Base-by-base conservation (phyloP, 176 grass and related monocot species). In the Raddia guianensis region DNA sequence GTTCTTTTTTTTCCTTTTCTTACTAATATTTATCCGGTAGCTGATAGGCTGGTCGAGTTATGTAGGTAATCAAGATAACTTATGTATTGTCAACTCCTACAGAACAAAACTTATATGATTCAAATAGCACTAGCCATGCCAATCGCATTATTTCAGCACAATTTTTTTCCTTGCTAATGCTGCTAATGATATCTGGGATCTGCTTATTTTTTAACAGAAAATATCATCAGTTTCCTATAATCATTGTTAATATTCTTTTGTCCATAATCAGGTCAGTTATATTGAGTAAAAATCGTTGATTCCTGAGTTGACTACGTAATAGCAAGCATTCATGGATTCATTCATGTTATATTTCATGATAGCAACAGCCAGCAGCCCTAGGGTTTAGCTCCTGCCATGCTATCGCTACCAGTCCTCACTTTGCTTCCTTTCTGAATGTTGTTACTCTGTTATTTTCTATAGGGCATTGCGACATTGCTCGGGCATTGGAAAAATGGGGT, bases 401-500 rank as follows among this genome's bases (percentile, higher is more conserved):
- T 40, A 40, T n/a, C n/a, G n/a, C n/a, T n/a, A n/a, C n/a, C n/a
- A n/a, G n/a, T n/a, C n/a, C n/a, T n/a, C n/a, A n/a, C n/a, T n/a
- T n/a, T n/a, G n/a, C n/a, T n/a, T n/a, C 43, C 55, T 85, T 44
- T 75, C 40, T 56, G 61, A 81, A 49, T 61, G 47, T 44, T 37
- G 11, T 15, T 44, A 42, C 74, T 74, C 73, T 74, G 4, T 67
- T 52, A 53, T 63, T 64, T 4, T 72, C 54, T 8, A 21, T 45
- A 98, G 95, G 95, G 72, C 86, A 90, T 5, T 95, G 93, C 1
- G 95, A 98, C 88, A 98, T 98, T 63, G 92, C 96, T 58, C 92
- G 96, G 40, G 96, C 96, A 7, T 83, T 95, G 81, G 96, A 98
- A 80, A 95, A 93, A 80, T 95, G 96, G 96, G 96, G 90, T 68